Percentiles rank a stretch among this genome's conserved stretches.
phyloP scores from a whole-genome alignment of 768 basidiomycete species.

The Pulveroboletus frians region DNA sequence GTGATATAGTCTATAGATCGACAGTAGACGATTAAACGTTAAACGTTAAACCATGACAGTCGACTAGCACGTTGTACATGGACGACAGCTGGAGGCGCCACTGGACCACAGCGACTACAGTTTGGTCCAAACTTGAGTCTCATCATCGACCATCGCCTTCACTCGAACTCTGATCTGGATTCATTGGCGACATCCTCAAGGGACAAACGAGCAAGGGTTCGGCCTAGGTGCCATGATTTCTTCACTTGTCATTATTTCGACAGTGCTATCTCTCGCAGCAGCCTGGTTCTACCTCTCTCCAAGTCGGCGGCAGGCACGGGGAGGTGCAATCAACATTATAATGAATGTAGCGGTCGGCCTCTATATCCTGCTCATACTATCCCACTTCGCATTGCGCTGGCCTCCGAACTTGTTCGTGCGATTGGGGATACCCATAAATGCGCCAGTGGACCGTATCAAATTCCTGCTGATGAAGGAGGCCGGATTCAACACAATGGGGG shows the following conservation, averaged over 20 bases:
- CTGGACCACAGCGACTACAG: too few relatives aligned
- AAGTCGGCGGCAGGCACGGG: constrained; percentile 2
- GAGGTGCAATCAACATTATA: not conserved
- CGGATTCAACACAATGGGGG: constrained; percentile 28
- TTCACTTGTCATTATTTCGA: constrained; percentile 8
- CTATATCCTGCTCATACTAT: constrained; percentile 17
- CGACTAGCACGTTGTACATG: too few relatives aligned
- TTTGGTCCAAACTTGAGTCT: too few relatives aligned
- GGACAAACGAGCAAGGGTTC: not conserved
- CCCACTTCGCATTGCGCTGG: constrained; percentile 21
- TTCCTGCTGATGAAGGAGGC: constrained; percentile 40
- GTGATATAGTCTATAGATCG: too few relatives aligned
- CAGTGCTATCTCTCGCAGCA: constrained; percentile 14
- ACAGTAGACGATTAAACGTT: too few relatives aligned
- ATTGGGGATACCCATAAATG: constrained; percentile 51
- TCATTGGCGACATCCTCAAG: not conserved
- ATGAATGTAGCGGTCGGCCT: constrained; percentile 10
- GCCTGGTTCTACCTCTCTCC: constrained; percentile 15
- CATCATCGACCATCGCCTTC: not conserved
- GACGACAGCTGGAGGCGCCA: too few relatives aligned
- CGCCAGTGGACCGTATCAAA: constrained; percentile 49
- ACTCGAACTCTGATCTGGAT: not conserved
- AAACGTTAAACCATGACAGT: too few relatives aligned
- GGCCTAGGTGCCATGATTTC: constrained; percentile 1
- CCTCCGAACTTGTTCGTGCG: constrained; percentile 60